A percentile compares a stretch with the other conserved stretches of the same genome.
phyloP scores from a whole-genome alignment of 164 flowering plant species.

The Umbellularia californica region DNA sequence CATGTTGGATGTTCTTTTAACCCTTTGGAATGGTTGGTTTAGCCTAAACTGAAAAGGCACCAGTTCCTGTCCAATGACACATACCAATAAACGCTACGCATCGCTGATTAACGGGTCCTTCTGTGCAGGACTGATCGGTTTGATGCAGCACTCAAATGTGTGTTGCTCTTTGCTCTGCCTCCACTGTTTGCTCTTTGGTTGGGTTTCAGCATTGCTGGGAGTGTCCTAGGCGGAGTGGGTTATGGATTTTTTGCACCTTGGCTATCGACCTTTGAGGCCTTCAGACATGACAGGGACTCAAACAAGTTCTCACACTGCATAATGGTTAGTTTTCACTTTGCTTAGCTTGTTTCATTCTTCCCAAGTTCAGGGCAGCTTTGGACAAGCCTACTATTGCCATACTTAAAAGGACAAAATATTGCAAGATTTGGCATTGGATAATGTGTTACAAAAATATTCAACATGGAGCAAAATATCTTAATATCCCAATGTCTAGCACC shows the following conservation, averaged over 20 bases:
- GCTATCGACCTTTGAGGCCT: constrained; percentile 91
- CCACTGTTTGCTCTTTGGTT: constrained; percentile 68
- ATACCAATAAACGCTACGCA: background rate
- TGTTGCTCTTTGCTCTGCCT: constrained; percentile 62
- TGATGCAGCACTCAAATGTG: constrained; percentile 67
- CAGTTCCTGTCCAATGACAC: background rate
- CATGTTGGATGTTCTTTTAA: background rate
- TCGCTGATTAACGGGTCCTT: background rate
- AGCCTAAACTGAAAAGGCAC: background rate
- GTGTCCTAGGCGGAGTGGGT: constrained; percentile 71
- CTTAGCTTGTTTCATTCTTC: background rate
- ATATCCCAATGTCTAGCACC: no score
- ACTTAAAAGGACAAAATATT: background rate
- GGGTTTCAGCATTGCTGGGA: constrained; percentile 62
- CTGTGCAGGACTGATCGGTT: constrained; percentile 58
- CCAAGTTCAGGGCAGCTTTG: background rate
- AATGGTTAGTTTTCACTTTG: constrained; percentile 42
- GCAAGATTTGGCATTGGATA: background rate
- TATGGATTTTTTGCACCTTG: constrained; percentile 93
- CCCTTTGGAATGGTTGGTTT: background rate
- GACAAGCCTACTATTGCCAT: background rate
- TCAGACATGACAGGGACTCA: constrained; percentile 54
- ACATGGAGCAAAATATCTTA: background rate
- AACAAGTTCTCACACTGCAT: constrained; percentile 63
- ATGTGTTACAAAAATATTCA: background rate